phyloP scores from a whole-genome alignment of 2,329 filamentous ascomycete species.

The Microascus cirrosus region DNA sequence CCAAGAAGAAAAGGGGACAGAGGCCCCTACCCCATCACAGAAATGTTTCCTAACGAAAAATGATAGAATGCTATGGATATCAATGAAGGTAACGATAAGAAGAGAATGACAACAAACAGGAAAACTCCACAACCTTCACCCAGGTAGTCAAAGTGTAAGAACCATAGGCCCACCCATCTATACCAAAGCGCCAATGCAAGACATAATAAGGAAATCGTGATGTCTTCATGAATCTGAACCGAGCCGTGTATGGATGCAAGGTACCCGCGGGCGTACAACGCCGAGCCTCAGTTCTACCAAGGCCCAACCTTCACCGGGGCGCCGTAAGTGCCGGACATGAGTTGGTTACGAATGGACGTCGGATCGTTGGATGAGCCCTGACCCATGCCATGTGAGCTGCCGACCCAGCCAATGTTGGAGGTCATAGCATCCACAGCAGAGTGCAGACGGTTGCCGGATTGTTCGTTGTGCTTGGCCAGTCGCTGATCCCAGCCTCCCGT shows the following conservation, averaged over 20 bases:
- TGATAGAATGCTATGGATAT: neutral
- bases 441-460: conserved; percentile 70
- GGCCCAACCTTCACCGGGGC: conserved; percentile 52
- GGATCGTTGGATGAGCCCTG: conserved; percentile 24
- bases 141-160: neutral
- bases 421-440: conserved; percentile 70
- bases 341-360: conserved; percentile 49
- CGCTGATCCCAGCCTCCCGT: conserved; percentile 89
- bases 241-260: neutral
- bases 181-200: conserved; percentile 7
- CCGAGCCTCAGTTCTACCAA: conserved; percentile 29
- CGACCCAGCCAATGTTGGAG: conserved; percentile 69
- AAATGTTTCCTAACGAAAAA: neutral
- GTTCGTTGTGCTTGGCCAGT: conserved; percentile 76
- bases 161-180: conserved; percentile 10
- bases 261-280: neutral
- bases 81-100: neutral
- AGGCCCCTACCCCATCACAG: neutral
- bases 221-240: neutral
- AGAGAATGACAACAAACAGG: neutral
- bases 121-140: neutral
- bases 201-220: conserved; percentile 3
- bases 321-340: conserved; percentile 49
- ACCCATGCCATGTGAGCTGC: conserved; percentile 14
- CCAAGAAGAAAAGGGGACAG: neutral